Percentiles rank a stretch among this genome's conserved stretches.
Evolutionary conservation across 2,329 filamentous ascomycete genomes (phyloP).

Genomic region (Clonostachys solani): DNA sequence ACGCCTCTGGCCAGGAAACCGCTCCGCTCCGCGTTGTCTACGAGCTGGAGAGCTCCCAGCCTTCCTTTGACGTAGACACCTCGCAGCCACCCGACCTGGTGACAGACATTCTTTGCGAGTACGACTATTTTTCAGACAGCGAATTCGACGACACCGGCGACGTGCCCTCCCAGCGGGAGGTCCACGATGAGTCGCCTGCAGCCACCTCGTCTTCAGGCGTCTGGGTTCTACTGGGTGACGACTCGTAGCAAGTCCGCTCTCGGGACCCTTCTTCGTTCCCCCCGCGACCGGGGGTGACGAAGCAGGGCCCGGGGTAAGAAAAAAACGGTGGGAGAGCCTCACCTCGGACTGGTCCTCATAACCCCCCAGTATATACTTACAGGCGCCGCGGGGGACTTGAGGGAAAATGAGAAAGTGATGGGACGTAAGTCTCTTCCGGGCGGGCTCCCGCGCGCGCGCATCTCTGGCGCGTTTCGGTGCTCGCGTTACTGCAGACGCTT

Average conservation of each 20-base stretch:
- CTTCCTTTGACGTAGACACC: constrained; percentile 25
- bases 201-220: constrained; percentile 20
- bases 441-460: no score
- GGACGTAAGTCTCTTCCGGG: no score
- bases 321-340: constrained; percentile 18
- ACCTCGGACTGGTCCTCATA: constrained; percentile 32
- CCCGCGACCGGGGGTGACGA: no score
- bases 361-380: constrained; percentile 11
- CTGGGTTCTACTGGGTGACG: constrained; percentile 40
- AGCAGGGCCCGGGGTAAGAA: no score
- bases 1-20: constrained; percentile 10
- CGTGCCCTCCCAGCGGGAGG: constrained; percentile 20
- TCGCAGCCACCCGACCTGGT: constrained; percentile 28
- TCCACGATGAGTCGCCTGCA: constrained; percentile 18
- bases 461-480: neutral
- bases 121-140: constrained; percentile 29
- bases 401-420: neutral
- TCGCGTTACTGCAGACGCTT: neutral
- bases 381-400: constrained; percentile 1
- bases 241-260: constrained; percentile 30
- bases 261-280: no score
- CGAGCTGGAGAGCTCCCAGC: constrained; percentile 24
- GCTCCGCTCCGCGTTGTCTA: constrained; percentile 33
- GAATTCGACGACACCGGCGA: constrained; percentile 24
- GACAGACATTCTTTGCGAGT: constrained; percentile 24